Evolutionary conservation across 2,329 filamentous ascomycete species (phyloP), one percentile per base, ranked within the genome.

Genomic region (Fusarium temperatum): DNA sequence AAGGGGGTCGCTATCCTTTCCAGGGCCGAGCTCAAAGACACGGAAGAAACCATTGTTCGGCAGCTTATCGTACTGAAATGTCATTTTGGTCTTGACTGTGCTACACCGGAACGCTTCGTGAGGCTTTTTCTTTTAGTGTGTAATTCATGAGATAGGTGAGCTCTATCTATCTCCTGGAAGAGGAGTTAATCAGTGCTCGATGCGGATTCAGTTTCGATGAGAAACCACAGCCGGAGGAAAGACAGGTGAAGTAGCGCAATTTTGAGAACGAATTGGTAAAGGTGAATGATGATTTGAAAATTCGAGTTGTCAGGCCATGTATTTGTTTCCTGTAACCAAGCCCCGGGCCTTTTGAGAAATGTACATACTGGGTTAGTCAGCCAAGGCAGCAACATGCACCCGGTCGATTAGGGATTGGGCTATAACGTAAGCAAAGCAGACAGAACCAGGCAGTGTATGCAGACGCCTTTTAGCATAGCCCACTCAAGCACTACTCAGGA

Each of bases 131-230:
- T 12, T 13, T 13, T 8, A 9, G n/a, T n/a, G 6, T 5, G 2
- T 15, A n/a, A 41, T n/a, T 26, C n/a, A n/a, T n/a, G n/a, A n/a
- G n/a, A n/a, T n/a, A n/a, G n/a, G 22, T 17, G 0, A 17, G 0
- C 5, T 42, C 0, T n/a, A 24, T 0, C 6, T 42, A n/a, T 24
- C 22, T 42, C 0, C 22, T 17, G 4, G 0, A 22, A n/a, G 6
- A 35, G 6, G 4, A 42, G 22, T 11, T 42, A n/a, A 1, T 42
- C 14, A n/a, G 22, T n/a, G 22, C 39, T 6, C 24, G 41, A 42
- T 17, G 14, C 4, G 22, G 14, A 42, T 24, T 24, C 9, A 42
- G 9, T 5, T 42, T 24, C 41, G 1, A 3, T 15, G 6, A 8
- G 32, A 13, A 0, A 35, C 14, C 22, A 24, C 9, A 41, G 39